phyloP scores from a whole-genome alignment of 2,329 filamentous ascomycete genomes.

The Atkinsonella hypoxylon region DNA sequence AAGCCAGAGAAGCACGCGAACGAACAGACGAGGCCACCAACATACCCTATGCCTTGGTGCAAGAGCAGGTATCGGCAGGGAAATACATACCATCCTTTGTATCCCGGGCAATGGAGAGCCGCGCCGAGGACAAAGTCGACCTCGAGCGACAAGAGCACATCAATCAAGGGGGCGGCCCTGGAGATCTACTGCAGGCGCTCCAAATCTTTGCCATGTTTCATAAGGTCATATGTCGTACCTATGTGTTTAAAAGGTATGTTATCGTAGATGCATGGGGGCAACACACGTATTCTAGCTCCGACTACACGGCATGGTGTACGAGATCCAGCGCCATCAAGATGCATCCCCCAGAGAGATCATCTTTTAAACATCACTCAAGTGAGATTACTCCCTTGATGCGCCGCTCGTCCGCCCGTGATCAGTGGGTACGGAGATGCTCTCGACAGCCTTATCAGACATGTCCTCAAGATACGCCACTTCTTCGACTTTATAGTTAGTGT shows the following conservation, averaged over 20 bases:
- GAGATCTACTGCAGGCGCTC: not conserved
- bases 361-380: not conserved
- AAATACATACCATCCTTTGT: not conserved
- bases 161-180: not conserved
- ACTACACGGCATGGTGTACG: no score
- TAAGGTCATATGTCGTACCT: no score
- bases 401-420: not conserved
- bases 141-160: not conserved
- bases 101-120: no score
- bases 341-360: not conserved
- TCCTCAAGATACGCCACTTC: not conserved
- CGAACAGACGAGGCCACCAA: no score
- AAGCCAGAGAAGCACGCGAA: no score
- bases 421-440: not conserved
- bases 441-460: not conserved
- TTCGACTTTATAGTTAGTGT: slow-evolving; percentile 4
- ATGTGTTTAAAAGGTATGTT: no score
- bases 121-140: no score
- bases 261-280: no score
- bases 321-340: not conserved
- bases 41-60: no score
- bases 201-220: no score
- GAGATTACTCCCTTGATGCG: no score
- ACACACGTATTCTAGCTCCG: no score
- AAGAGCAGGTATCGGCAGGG: not conserved